A percentile compares a stretch with the other conserved stretches of the same genome.
Evolutionary conservation across 148 eudicot genomes (phyloP).

Genomic region (Vaccinium myrtillus): DNA sequence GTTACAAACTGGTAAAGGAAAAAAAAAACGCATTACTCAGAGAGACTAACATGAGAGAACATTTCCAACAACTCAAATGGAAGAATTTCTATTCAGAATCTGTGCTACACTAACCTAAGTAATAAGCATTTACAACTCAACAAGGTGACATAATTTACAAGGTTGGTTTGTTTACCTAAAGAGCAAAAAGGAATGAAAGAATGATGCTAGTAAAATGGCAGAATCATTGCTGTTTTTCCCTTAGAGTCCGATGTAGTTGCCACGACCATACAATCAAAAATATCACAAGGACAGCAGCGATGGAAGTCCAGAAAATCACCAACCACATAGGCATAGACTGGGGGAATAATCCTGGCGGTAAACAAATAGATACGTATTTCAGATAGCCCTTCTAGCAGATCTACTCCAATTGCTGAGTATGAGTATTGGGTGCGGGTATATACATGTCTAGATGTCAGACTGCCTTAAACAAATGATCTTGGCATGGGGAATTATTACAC

Average conservation of each 20-base stretch:
- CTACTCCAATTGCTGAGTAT: not conserved
- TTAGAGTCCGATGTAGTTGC: conserved; percentile 49
- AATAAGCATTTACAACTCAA: conserved; percentile 39
- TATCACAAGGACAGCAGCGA: conserved; percentile 41
- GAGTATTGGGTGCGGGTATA: not conserved
- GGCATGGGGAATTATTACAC: not conserved
- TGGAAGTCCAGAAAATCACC: conserved; percentile 66
- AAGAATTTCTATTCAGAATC: conserved; percentile 20
- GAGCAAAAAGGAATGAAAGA: conserved; percentile 24
- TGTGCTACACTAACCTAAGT: conserved; percentile 28
- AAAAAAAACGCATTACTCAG: conserved; percentile 1
- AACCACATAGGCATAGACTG: conserved; percentile 78
- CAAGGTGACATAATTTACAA: conserved; percentile 39
- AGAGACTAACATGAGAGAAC: not conserved
- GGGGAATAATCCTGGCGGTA: conserved; percentile 71
- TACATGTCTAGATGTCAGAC: not conserved
- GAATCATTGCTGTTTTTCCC: conserved; percentile 56
- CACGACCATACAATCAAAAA: conserved; percentile 74
- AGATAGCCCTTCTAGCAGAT: not conserved
- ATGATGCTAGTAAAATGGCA: conserved; percentile 8
- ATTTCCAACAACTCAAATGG: not conserved
- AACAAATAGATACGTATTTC: not conserved
- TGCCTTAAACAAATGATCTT: not conserved
- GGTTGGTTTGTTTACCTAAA: conserved; percentile 19
- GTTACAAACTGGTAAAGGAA: not conserved